phyloP scores from a whole-genome alignment of 1,139 yeast species.

The Sugiyamaella novakii region DNA sequence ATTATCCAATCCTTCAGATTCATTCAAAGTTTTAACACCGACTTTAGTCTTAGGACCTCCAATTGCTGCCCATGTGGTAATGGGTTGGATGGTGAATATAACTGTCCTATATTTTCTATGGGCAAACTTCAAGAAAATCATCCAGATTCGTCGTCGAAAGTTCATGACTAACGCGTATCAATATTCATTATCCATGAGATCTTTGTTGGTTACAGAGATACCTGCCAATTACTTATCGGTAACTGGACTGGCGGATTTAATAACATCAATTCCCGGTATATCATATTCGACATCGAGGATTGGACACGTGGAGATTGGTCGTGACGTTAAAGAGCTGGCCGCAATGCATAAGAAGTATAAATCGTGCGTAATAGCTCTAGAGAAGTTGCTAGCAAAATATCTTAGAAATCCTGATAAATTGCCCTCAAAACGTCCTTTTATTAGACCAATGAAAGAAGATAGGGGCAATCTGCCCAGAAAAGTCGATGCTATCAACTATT shows the following conservation, averaged over 20 bases:
- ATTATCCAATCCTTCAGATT: constrained; percentile 37
- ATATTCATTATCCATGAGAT: constrained; percentile 38
- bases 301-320: constrained; percentile 41
- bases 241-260: constrained; percentile 36
- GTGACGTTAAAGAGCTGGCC: constrained; percentile 38
- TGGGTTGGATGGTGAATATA: constrained; percentile 39
- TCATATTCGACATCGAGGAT: constrained; percentile 24
- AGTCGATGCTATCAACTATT: constrained; percentile 42
- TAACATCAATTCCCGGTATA: constrained; percentile 23
- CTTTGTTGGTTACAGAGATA: constrained; percentile 42
- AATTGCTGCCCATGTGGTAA: constrained; percentile 42
- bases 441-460: constrained; percentile 32
- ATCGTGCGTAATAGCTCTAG: constrained; percentile 35
- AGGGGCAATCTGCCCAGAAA: constrained; percentile 23
- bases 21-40: constrained; percentile 45
- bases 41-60: constrained; percentile 39
- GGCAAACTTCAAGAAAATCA: constrained; percentile 37
- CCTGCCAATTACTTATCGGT: constrained; percentile 37
- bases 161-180: constrained; percentile 38
- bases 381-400: constrained; percentile 40
- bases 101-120: constrained; percentile 39
- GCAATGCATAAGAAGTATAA: constrained; percentile 37
- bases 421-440: constrained; percentile 31
- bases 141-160: constrained; percentile 36
- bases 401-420: constrained; percentile 36